Percentiles rank a stretch among this genome's conserved stretches.
Conservation (phyloP, 106 monocot species). For the Allium cepa region DNA sequence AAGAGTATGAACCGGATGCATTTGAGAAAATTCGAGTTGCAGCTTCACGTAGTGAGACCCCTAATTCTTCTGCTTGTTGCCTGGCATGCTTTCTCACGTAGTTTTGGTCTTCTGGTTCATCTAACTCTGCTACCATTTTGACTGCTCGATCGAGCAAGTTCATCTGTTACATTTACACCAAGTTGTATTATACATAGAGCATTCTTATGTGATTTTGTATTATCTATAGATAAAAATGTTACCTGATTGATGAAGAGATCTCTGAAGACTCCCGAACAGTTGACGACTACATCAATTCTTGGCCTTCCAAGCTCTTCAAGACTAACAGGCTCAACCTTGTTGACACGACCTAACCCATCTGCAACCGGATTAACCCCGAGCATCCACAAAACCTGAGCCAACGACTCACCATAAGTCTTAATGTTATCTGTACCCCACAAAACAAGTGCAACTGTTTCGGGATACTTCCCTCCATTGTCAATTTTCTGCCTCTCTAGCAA, state of each 20-base stretch:
- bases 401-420: constrained; percentile 65
- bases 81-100: constrained; percentile 55
- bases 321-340: constrained; percentile 52
- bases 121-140: constrained; percentile 69
- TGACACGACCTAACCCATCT: constrained; percentile 53
- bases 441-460: constrained; percentile 69
- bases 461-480: constrained; percentile 59
- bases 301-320: constrained; percentile 63
- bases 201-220: too few relatives aligned
- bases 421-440: constrained; percentile 80
- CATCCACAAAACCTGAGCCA: constrained; percentile 76
- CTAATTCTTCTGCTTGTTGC: constrained; percentile 52
- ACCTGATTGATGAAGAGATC: constrained; percentile 84
- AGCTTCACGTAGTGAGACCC: constrained; percentile 39
- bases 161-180: constrained; percentile 29
- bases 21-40: constrained; percentile 72
- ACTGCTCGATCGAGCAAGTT: constrained; percentile 68
- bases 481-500: constrained; percentile 57
- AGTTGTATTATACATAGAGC: too few relatives aligned
- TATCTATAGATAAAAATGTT: neutral
- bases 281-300: constrained; percentile 64
- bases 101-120: constrained; percentile 58
- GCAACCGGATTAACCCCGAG: constrained; percentile 47
- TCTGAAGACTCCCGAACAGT: constrained; percentile 74
- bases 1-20: constrained; percentile 73